Percentiles rank a stretch among this genome's conserved stretches.
Conservation (phyloP, 306 rosid species). For the Quercus rubra region DNA sequence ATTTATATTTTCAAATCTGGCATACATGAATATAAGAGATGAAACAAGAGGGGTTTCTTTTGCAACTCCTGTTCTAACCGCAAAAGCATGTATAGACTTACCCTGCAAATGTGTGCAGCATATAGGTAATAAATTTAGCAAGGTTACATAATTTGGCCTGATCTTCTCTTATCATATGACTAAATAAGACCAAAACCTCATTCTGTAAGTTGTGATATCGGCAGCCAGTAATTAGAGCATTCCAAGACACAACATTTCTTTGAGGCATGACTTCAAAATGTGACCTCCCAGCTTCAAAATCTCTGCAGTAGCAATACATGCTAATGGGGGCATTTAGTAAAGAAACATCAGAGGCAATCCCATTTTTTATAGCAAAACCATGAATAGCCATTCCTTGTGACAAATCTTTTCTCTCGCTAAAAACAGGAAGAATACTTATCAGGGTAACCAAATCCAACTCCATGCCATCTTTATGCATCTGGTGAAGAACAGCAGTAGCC, state of each 20-base stretch:
- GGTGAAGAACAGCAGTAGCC: slow-evolving; percentile 1
- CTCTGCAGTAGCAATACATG: slow-evolving; percentile 34
- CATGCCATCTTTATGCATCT: slow-evolving; percentile 28
- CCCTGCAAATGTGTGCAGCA: slow-evolving; percentile 31
- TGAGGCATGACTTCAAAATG: slow-evolving; percentile 27
- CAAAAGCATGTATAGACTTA: slow-evolving; percentile 30
- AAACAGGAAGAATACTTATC: slow-evolving; percentile 27
- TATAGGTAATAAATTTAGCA: slow-evolving; percentile 26
- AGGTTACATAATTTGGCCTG: slow-evolving; percentile 28
- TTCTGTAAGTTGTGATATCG: slow-evolving; percentile 19
- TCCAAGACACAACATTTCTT: slow-evolving; percentile 30
- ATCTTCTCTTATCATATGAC: slow-evolving; percentile 15
- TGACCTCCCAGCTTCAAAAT: slow-evolving; percentile 26
- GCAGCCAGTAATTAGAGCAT: slow-evolving; percentile 36
- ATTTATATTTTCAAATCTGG: slow-evolving; percentile 18
- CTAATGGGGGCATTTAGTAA: slow-evolving; percentile 28
- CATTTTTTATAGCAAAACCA: slow-evolving; percentile 18
- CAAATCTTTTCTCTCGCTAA: background rate
- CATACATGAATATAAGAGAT: slow-evolving; percentile 35
- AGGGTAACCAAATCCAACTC: slow-evolving; percentile 28
- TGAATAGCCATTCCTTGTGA: slow-evolving; percentile 31
- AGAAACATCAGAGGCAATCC: slow-evolving; percentile 15
- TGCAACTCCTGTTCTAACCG: slow-evolving; percentile 12
- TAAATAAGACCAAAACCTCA: slow-evolving; percentile 7
- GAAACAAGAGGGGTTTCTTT: slow-evolving; percentile 21